A percentile compares a stretch with the other conserved stretches of the same genome.
These are phyloP conservation scores for Sarcomyxa edulis DNA, from an alignment of 768 basidiomycete genomes.

Conservation along the genomic window DNA sequence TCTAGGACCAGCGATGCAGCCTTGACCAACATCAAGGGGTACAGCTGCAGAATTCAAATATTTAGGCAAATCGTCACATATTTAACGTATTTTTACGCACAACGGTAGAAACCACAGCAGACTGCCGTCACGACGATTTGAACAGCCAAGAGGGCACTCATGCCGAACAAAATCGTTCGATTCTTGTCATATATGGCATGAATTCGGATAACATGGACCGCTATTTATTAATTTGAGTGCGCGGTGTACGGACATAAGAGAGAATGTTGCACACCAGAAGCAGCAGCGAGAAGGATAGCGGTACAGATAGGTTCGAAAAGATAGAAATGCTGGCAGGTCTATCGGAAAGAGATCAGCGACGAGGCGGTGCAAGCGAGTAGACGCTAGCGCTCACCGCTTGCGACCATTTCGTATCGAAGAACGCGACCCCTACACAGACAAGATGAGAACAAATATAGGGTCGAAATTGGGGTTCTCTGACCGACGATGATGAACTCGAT, in stretches of 20 bases:
- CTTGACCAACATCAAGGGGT: conserved; percentile 67
- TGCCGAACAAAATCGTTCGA: conserved; percentile 43
- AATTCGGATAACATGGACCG: conserved; percentile 72
- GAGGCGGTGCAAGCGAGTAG: conserved; percentile 1
- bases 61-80: conserved; percentile 3
- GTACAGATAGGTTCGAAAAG: conserved; percentile 87
- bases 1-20: conserved; percentile 82
- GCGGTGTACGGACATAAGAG: background rate
- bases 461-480: conserved; percentile 17
- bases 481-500: conserved; percentile 75
- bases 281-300: conserved; percentile 70
- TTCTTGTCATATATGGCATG: conserved; percentile 74
- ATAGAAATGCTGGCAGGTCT: conserved; percentile 68
- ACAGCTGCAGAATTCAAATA: conserved; percentile 39
- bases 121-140: conserved; percentile 73
- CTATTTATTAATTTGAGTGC: conserved; percentile 19
- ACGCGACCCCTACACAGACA: conserved; percentile 58
- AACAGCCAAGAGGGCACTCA: conserved; percentile 55
- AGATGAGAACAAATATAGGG: conserved; percentile 6
- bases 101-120: conserved; percentile 73
- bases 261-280: conserved; percentile 39
- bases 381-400: conserved; percentile 36
- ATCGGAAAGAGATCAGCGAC: conserved; percentile 4
- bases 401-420: conserved; percentile 73
- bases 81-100: conserved; percentile 29